Evolutionary conservation across 768 basidiomycete genomes (phyloP).

Genomic region (Serendipita sp.): DNA sequence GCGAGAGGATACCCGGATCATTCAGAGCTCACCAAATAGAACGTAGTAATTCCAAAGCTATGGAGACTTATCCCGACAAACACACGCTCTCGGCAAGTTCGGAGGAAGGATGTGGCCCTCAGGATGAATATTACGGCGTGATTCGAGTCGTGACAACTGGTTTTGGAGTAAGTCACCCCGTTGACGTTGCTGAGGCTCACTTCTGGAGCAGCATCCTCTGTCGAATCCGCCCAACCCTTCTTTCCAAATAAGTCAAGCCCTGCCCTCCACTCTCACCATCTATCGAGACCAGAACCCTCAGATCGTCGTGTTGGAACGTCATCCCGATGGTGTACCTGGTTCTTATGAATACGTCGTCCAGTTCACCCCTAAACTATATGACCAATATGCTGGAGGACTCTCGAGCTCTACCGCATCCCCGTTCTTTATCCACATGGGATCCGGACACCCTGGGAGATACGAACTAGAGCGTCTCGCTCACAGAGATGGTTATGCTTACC

Average conservation of each 20-base stretch:
- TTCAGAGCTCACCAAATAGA: too few species aligned
- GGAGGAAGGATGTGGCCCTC: too few species aligned
- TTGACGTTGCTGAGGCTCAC: too few species aligned
- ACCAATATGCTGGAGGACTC: conserved; percentile 27
- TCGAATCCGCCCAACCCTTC: neutral
- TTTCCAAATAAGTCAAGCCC: neutral
- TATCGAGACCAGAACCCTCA: neutral
- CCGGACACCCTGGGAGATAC: conserved; percentile 46
- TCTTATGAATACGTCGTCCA: conserved; percentile 44
- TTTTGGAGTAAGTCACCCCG: neutral
- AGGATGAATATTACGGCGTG: too few species aligned
- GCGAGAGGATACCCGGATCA: too few species aligned
- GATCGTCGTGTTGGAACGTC: neutral
- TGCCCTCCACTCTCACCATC: neutral
- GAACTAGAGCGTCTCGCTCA: conserved; percentile 52
- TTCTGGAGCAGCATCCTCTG: neutral
- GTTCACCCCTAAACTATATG: conserved; percentile 40
- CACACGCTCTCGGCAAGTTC: too few species aligned
- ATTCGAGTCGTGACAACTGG: neutral
- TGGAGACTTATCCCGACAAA: too few species aligned
- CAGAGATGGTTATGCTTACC: conserved; percentile 54
- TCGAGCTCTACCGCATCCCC: conserved; percentile 35
- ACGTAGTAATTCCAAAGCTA: neutral
- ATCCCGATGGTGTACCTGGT: conserved; percentile 27
- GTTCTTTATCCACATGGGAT: conserved; percentile 57